phyloP scores from a whole-genome alignment of 352 stramenopile species.

The Thraustochytrium sp. region DNA sequence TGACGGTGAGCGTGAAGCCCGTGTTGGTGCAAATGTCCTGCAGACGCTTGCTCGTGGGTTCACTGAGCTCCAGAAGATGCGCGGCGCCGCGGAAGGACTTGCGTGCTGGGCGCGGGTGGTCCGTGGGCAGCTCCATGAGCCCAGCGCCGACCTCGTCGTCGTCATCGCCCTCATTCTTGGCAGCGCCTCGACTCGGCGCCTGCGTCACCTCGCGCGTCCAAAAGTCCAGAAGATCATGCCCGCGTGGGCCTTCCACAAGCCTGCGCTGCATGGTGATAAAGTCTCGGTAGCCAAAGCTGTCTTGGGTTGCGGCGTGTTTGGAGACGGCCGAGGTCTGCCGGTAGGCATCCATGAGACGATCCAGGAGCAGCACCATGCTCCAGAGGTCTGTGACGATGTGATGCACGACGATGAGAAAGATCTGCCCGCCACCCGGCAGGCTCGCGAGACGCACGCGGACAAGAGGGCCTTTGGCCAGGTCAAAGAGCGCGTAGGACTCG shows the following conservation, averaged over 20 bases:
- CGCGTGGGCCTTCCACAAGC: neutral
- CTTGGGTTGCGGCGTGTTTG: neutral
- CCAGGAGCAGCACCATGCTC: slow-evolving; percentile 27
- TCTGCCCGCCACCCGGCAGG: neutral
- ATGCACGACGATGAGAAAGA: slow-evolving; percentile 27
- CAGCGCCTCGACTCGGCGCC: too few species aligned
- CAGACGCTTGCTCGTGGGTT: neutral
- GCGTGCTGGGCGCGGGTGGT: slow-evolving; percentile 30
- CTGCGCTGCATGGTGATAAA: neutral
- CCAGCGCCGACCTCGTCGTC: neutral
- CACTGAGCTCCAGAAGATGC: slow-evolving; percentile 19
- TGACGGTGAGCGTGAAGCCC: slow-evolving; percentile 44
- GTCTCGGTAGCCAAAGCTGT: neutral
- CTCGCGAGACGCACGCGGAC: neutral
- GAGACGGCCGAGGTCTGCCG: neutral
- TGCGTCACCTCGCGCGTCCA: neutral
- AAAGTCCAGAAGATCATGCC: neutral
- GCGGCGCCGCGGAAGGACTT: slow-evolving; percentile 34
- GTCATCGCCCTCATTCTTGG: too few species aligned
- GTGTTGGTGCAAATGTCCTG: slow-evolving; percentile 9
- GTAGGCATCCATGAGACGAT: slow-evolving; percentile 13
- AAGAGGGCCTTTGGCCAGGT: slow-evolving; percentile 19
- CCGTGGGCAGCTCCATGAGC: slow-evolving; percentile 39
- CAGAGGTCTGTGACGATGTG: slow-evolving; percentile 40
- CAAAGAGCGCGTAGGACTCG: slow-evolving; percentile 7